These are phyloP conservation scores for Ogataea allantospora DNA, from an alignment of 805 yeast species.

Conservation along the genomic window DNA sequence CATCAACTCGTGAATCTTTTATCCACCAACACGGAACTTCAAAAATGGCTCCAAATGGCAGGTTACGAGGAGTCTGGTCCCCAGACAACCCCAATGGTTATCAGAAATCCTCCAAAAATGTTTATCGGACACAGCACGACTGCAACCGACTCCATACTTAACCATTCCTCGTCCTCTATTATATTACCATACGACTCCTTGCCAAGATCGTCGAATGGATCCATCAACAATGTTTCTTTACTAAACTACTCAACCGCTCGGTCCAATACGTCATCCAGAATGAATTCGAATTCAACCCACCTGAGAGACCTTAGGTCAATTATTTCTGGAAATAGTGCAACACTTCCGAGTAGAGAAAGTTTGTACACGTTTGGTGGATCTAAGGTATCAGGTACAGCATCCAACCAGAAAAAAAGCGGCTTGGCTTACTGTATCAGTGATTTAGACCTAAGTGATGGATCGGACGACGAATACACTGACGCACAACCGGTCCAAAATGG, in stretches of 20 bases:
- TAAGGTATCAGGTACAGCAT: conserved; percentile 10
- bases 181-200: conserved; percentile 11
- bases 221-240: conserved; percentile 10
- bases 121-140: conserved; percentile 19
- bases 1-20: conserved; percentile 11
- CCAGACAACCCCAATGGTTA: conserved; percentile 9
- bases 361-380: conserved; percentile 9
- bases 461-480: conserved; percentile 8
- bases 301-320: conserved; percentile 39
- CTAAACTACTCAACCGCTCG: conserved; percentile 16
- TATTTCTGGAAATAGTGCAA: conserved; percentile 16
- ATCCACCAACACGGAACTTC: conserved; percentile 9
- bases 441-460: conserved; percentile 23
- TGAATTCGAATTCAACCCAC: conserved; percentile 29
- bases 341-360: conserved; percentile 8
- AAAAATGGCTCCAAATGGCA: conserved; percentile 17
- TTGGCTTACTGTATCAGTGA: conserved; percentile 23
- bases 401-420: conserved; percentile 17
- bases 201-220: conserved; percentile 12
- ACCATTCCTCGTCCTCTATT: conserved; percentile 19
- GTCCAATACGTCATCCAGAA: conserved; percentile 17
- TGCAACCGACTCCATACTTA: conserved; percentile 22
- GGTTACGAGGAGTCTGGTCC: conserved; percentile 10
- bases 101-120: conserved; percentile 20
- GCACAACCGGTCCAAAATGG: conserved; percentile 7